These are phyloP conservation scores for Fraxinus xanthoxyloides DNA, from an alignment of 305 asterid species.

Conservation along the genomic window DNA sequence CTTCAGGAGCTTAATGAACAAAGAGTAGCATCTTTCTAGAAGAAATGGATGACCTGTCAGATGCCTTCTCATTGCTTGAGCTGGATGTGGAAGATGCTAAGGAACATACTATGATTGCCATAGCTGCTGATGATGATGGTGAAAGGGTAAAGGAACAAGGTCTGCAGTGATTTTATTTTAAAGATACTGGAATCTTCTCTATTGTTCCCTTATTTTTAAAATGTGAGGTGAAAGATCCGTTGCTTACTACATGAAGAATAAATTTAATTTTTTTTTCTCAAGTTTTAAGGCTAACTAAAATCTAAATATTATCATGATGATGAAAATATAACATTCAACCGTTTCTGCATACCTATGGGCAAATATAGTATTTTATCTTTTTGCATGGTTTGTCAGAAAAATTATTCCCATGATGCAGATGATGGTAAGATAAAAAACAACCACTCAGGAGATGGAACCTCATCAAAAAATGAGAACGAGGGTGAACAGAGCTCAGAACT, in stretches of 20 bases:
- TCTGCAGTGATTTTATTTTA: constrained; percentile 1
- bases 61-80: constrained; percentile 60
- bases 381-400: not conserved
- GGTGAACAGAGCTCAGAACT: constrained; percentile 29
- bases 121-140: constrained; percentile 24
- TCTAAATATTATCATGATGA: not conserved
- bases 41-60: constrained; percentile 60
- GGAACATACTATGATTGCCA: constrained; percentile 18
- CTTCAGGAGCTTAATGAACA: constrained; percentile 26
- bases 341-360: not conserved
- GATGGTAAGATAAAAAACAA: constrained; percentile 27
- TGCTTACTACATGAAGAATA: not conserved
- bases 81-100: constrained; percentile 48
- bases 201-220: not conserved
- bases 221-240: not conserved
- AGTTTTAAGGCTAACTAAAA: not conserved
- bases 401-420: constrained; percentile 32
- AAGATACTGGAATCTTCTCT: not conserved
- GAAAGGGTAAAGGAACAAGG: constrained; percentile 22
- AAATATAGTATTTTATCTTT: not conserved
- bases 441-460: constrained; percentile 29
- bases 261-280: not conserved
- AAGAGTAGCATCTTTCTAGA: constrained; percentile 4
- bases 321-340: not conserved
- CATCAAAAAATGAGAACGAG: constrained; percentile 28